A percentile compares a stretch with the other conserved stretches of the same genome.
Evolutionary conservation across 2,329 filamentous ascomycete species (phyloP).

Genomic region (Amylocarpus encephaloides): DNA sequence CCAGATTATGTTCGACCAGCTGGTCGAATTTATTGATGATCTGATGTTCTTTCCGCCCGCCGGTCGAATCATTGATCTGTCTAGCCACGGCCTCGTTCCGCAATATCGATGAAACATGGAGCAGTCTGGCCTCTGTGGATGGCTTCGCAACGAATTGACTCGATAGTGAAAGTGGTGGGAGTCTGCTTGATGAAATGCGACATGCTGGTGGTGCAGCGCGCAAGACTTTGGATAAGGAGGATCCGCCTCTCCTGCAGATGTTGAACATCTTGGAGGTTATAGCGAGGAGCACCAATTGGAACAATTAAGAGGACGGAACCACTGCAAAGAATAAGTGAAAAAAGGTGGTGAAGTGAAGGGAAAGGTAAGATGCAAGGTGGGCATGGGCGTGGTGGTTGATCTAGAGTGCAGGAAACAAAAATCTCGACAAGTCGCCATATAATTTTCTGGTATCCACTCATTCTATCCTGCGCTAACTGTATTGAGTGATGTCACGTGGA

Average conservation of each 20-base stretch:
- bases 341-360: neutral
- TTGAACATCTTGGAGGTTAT: constrained; percentile 26
- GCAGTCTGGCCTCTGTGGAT: constrained; percentile 21
- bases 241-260: constrained; percentile 29
- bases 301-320: constrained; percentile 12
- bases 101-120: constrained; percentile 25
- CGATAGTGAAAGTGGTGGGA: constrained; percentile 21
- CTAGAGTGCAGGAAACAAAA: neutral
- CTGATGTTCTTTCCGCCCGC: constrained; percentile 1
- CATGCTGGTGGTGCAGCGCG: constrained; percentile 19
- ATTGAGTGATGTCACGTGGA: too few species aligned
- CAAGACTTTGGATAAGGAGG: constrained; percentile 29
- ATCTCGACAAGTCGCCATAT: neutral
- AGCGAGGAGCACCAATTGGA: constrained; percentile 6
- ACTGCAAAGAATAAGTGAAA: constrained; percentile 8
- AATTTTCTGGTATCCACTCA: too few species aligned
- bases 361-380: too few species aligned
- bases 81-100: constrained; percentile 13
- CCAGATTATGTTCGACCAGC: constrained; percentile 26
- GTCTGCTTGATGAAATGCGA: constrained; percentile 24
- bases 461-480: too few species aligned
- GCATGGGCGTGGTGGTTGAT: neutral
- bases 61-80: neutral
- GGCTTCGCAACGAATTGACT: constrained; percentile 12
- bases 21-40: constrained; percentile 30